These are phyloP conservation scores for Akanthomyces lecanii DNA, from an alignment of 2,329 filamentous ascomycete species.

Conservation along the genomic window DNA sequence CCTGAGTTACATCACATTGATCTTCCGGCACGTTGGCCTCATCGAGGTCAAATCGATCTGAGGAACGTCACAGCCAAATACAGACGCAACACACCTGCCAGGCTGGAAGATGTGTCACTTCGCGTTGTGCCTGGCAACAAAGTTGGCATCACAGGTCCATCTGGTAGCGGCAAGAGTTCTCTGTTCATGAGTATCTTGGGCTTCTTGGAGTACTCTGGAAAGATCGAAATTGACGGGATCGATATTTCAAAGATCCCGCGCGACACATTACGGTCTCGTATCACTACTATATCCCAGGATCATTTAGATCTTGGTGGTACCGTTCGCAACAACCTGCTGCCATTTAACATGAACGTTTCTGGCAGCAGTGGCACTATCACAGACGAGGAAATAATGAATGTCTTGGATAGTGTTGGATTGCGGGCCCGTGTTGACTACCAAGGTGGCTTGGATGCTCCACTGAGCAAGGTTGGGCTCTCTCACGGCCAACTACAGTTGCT, in stretches of 20 bases:
- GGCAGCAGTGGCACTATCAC: background rate
- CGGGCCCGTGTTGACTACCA: constrained; percentile 22
- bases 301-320: constrained; percentile 32
- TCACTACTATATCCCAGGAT: constrained; percentile 48
- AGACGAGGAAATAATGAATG: constrained; percentile 11
- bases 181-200: constrained; percentile 21
- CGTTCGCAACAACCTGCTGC: constrained; percentile 20
- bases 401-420: constrained; percentile 14
- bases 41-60: background rate
- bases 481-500: constrained; percentile 20
- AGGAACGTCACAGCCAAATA: background rate
- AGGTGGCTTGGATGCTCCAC: constrained; percentile 31
- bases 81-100: background rate
- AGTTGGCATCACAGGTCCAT: constrained; percentile 32
- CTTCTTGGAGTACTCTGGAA: constrained; percentile 18
- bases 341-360: constrained; percentile 37
- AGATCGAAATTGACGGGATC: constrained; percentile 35
- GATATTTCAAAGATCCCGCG: constrained; percentile 36
- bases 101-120: constrained; percentile 25
- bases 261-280: constrained; percentile 36
- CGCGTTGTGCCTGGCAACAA: constrained; percentile 26
- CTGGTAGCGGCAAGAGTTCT: constrained; percentile 24
- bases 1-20: background rate
- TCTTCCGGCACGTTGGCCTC: background rate
- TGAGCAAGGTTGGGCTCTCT: constrained; percentile 30